Base-by-base conservation (phyloP, 768 basidiomycete genomes). In the Cyathus striatus region DNA sequence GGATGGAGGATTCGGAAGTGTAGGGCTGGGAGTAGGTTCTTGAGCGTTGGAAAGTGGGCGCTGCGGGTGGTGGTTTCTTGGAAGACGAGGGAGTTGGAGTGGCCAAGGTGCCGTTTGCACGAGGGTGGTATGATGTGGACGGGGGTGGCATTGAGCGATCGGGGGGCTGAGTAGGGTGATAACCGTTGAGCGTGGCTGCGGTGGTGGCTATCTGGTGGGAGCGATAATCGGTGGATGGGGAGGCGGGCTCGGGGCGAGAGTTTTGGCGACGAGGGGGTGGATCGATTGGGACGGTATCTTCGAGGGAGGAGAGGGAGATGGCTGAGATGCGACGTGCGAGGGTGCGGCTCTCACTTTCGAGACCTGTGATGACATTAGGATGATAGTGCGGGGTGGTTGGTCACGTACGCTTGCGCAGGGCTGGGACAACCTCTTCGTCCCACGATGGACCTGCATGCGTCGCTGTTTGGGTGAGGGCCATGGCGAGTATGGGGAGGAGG, bases 381-480 rank as follows among this genome's bases (percentile, higher is more conserved):
- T 53, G 44, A 46, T 18, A 42, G 46, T 42, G 45, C 44, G 23
- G 22, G 41, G 23, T 43, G 23, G 14, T 40, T 47, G 35, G 45
- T 21, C 36, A 69, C 76, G 55, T 68, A 90, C 86, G 75, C 72
- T 89, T 86, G 52, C 88, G 76, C 26, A 90, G 70, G 30, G 84
- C 73, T 42, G 88, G 89, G 23, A 90, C 89, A 43, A 90, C 87
- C 25, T 78, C 78, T 56, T 88, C 86, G 60, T 89, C 88, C 86
- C 87, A 90, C 26, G 78, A 72, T 39, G 82, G 76, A 33, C 70
- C 66, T 39, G 68, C 65, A 35, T 64, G 50, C 34, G 62, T 53
- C 40, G 68, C 64, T 45, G 70, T 59, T 59, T 72, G 70, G 38
- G 67, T 71, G 37, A 70, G 59, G 35, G 70, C 66, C 70, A 75